Conservation (phyloP, 208 protist species). For the Porcisia deanei region DNA sequence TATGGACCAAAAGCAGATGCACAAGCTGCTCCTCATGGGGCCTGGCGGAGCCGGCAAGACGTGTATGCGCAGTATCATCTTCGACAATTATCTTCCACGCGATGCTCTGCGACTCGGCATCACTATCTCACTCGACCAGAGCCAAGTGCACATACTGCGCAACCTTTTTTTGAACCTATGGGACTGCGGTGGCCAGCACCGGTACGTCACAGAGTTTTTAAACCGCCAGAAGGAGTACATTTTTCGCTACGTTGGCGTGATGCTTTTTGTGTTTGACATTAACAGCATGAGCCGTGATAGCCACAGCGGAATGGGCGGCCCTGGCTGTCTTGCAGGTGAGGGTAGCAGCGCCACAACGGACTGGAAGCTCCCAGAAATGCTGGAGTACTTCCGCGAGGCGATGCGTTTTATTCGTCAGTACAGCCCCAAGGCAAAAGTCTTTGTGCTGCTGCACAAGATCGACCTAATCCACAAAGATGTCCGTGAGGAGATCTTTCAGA, state of each 20-base stretch:
- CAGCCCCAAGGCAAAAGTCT: conserved; percentile 97
- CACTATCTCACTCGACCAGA: conserved; percentile 98
- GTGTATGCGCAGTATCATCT: conserved; percentile 99
- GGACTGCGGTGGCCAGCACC: conserved; percentile 99
- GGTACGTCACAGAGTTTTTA: conserved; percentile 98
- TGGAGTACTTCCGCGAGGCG: conserved; percentile 96
- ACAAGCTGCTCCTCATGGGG: conserved; percentile 98
- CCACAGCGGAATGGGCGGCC: conserved; percentile 9
- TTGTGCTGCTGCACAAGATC: conserved; percentile 99
- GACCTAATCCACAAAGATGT: conserved; percentile 91
- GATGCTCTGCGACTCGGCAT: conserved; percentile 94
- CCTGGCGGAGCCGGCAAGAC: conserved; percentile 95
- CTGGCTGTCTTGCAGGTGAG: conserved; percentile 17
- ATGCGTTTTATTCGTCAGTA: conserved; percentile 96
- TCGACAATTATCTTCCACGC: conserved; percentile 98
- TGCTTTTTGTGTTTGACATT: conserved; percentile 99
- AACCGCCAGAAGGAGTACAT: conserved; percentile 98
- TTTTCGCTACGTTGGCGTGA: conserved; percentile 97
- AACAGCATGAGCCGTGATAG: conserved; percentile 88
- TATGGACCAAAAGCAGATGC: conserved; percentile 83
- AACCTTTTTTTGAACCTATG: conserved; percentile 99
- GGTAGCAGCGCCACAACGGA: conserved; percentile 48
- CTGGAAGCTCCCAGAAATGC: conserved; percentile 92
- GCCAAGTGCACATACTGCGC: conserved; percentile 98
- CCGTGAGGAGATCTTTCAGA: conserved; percentile 68